Evolutionary conservation across 2,329 filamentous ascomycete species (phyloP), one percentile per base, ranked within the genome.

Genomic region (Colletotrichum australisinense): DNA sequence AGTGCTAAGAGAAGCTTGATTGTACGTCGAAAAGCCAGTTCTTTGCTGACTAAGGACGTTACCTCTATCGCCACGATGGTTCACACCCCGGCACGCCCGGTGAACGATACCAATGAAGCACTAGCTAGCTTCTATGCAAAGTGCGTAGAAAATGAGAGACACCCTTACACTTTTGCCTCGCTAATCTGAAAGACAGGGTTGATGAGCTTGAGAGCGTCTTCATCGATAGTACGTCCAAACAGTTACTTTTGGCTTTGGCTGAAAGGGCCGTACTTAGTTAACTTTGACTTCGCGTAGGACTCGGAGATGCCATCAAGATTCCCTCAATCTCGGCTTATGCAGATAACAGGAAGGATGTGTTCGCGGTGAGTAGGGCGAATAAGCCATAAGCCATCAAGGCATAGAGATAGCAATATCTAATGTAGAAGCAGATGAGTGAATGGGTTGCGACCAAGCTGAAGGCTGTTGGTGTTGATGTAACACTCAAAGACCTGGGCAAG

Each of bases 291-390:
- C 3, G 7, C 1, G 2, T 9, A 72, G 65, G 66, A 42, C 91
- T 99, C 72, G 90, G 94, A 80, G 92, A 95, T 84, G 97, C 97
- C 68, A 96, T 99, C 71, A 95, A 95, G 63, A 99, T 99, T 79
- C 97, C 97, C 22, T 98, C 97, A 74, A 89, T 99, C 81, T 98
- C 96, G 38, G 94, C 96, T 57, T 95, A 98, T 75, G 94, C 97
- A 80, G 93, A 93, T 77, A 93, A 94, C 80, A 92, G 97, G 72
- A 92, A 92, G 66, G 95, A 99, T 88, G 97, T 99, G 75, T 91
- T 99, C 80, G 94, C 93, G 52, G 69, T 72, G 26, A n/a, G 28
- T 16, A 5, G 11, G 11, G 35, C 2, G n/a, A 35, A 11, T 1
- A 4, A 49, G 3, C 19, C 8, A 11, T 49, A 49, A 22, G 19